Base-by-base conservation (phyloP, 352 stramenopile species). In the Phytopythium boreale region DNA sequence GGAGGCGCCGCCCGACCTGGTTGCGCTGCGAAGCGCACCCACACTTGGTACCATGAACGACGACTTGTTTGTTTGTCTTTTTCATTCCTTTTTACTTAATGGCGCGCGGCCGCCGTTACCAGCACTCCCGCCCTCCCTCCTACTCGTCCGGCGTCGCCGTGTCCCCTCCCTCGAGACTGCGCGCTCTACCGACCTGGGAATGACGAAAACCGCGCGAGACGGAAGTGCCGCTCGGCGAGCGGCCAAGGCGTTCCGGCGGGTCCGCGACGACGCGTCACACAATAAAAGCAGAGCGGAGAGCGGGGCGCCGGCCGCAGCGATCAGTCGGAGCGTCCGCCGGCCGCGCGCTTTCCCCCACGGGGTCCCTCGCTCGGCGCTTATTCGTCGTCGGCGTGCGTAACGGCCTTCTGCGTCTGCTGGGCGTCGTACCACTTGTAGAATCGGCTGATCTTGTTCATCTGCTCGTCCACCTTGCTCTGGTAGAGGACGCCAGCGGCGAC, bases 391-490 rank as follows among this genome's bases (percentile, higher is more conserved):
- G 71, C 69, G 64, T 67, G 63, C 15, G 72, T 22, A 27, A 72
- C 60, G 36, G 70, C 73, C 81, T 89, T 92, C 71, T 87, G 86
- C 58, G 72, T 65, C 72, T 93, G 72, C 70, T 91, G 79, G 56
- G 67, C 66, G 63, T 93, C 82, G 71, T 92, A 83, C 70, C 79
- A 89, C 80, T 89, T 88, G 79, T 95, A 95, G 78, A 79, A 95
- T 64, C 68, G 63, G 67, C 77, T 77, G 67, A 90, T 92, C 71
- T 81, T 82, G 69, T 86, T 80, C 63, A 95, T 68, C 69, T 93
- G 80, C 52, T 61, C 67, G 64, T 89, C 72, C 70, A 87, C 90
- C 47, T 61, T 88, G 63, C 76, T 75, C 73, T 90, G 84, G 83
- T 85, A 95, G 31, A 80, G n/a, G 39, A 73, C 29, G 66, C 63